phyloP scores from a whole-genome alignment of 495 filamentous ascomycete species.

The Aspergillus steynii region DNA sequence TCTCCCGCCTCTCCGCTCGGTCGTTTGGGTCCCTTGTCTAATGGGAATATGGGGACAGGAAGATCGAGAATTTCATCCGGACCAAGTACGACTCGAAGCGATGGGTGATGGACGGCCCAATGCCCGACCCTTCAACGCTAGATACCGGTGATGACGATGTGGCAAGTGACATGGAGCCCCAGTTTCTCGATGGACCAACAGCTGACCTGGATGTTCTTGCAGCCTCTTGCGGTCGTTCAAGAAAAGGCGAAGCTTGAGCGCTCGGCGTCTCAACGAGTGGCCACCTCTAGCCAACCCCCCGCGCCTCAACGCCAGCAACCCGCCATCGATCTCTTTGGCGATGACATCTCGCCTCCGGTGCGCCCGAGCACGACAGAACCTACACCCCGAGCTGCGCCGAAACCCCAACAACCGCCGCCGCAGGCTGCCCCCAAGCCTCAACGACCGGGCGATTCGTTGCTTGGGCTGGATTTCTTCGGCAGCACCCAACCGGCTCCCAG shows the following conservation, averaged over 20 bases:
- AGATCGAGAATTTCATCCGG: constrained; percentile 98
- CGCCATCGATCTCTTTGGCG: constrained; percentile 64
- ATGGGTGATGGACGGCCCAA: constrained; percentile 96
- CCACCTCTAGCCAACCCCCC: constrained; percentile 44
- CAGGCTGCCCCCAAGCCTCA: constrained; percentile 58
- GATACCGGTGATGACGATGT: constrained; percentile 84
- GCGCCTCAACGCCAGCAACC: constrained; percentile 40
- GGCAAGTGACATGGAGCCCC: constrained; percentile 35
- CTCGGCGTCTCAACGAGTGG: constrained; percentile 53
- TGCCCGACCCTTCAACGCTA: constrained; percentile 87
- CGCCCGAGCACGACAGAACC: constrained; percentile 69
- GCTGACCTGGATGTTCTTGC: constrained; percentile 21
- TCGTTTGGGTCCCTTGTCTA: constrained; percentile 11
- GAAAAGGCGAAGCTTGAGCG: constrained; percentile 70
- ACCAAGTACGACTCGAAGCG: constrained; percentile 98
- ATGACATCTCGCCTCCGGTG: constrained; percentile 59
- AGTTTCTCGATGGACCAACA: not conserved
- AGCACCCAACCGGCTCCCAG: constrained; percentile 62
- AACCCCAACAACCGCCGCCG: constrained; percentile 51
- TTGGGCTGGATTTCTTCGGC: constrained; percentile 93
- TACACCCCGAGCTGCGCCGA: constrained; percentile 49
- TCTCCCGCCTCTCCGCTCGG: constrained; percentile 7
- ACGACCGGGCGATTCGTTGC: constrained; percentile 78
- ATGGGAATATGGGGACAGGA: constrained; percentile 43
- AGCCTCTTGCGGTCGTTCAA: constrained; percentile 73